These are phyloP conservation scores for Penicillium sp. DNA, from an alignment of 2,329 filamentous ascomycete genomes.

Conservation along the genomic window DNA sequence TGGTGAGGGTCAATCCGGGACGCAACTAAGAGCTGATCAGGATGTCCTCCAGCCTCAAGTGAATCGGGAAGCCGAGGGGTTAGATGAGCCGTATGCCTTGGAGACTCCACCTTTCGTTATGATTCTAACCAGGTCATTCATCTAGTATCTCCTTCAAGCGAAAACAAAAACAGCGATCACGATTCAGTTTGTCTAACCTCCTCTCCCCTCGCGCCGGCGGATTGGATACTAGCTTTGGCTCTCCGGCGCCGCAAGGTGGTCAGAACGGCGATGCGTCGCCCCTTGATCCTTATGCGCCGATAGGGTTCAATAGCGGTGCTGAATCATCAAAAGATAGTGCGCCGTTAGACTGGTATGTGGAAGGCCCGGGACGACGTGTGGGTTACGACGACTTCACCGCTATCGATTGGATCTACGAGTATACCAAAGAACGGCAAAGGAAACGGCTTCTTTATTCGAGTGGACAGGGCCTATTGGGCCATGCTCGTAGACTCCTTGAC, in stretches of 20 bases:
- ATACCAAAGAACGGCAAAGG: slow-evolving; percentile 90
- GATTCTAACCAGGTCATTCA: slow-evolving; percentile 3
- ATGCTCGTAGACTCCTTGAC: slow-evolving; percentile 72
- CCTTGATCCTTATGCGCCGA: slow-evolving; percentile 21
- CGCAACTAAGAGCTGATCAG: slow-evolving; percentile 11
- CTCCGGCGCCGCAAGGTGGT: slow-evolving; percentile 28
- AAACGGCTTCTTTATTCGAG: slow-evolving; percentile 72
- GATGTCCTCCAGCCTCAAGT: slow-evolving; percentile 21
- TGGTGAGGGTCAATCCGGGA: slow-evolving; percentile 14
- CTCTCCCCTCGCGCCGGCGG: slow-evolving; percentile 35
- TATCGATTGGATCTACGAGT: slow-evolving; percentile 99
- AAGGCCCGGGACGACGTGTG: slow-evolving; percentile 83
- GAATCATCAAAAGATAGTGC: slow-evolving; percentile 43
- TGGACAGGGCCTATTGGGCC: slow-evolving; percentile 69
- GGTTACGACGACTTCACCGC: slow-evolving; percentile 95
- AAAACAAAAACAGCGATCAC: slow-evolving; percentile 42
- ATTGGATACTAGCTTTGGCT: slow-evolving; percentile 26
- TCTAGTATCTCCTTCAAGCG: slow-evolving; percentile 45
- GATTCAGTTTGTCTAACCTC: slow-evolving; percentile 43
- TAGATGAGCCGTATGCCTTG: slow-evolving; percentile 38
- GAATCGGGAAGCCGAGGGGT: slow-evolving; percentile 30
- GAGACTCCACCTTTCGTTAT: not conserved
- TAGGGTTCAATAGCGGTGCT: slow-evolving; percentile 26
- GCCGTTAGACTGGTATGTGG: slow-evolving; percentile 76
- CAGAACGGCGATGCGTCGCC: slow-evolving; percentile 31